Evolutionary conservation across 2,329 filamentous ascomycete genomes (phyloP).

Genomic region (Penicillium sp.): DNA sequence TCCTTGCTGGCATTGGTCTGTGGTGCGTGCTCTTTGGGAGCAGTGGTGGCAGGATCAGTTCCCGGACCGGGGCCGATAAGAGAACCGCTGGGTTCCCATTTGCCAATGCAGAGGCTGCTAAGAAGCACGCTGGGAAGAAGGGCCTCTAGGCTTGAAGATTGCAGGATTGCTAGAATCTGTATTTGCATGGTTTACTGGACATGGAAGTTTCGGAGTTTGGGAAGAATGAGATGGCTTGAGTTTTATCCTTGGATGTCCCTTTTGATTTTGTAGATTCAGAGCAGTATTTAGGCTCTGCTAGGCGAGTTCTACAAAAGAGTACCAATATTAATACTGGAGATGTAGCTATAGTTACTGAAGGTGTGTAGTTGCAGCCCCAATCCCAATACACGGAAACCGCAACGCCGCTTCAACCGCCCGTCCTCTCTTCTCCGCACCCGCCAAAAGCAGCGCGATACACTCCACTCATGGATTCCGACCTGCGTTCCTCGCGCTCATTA

Average conservation of each 20-base stretch:
- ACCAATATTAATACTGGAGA: neutral
- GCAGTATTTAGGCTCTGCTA: neutral
- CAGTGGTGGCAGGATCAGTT: slow-evolving; percentile 54
- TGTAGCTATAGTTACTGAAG: neutral
- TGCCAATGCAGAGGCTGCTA: slow-evolving; percentile 55
- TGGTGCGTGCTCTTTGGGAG: slow-evolving; percentile 61
- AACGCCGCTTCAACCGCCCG: slow-evolving; percentile 27
- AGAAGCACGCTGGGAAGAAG: slow-evolving; percentile 43
- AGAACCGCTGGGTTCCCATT: slow-evolving; percentile 63
- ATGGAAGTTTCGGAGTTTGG: neutral
- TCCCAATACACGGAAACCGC: slow-evolving; percentile 2
- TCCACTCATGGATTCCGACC: slow-evolving; percentile 28
- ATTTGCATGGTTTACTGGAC: neutral
- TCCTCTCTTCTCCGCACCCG: slow-evolving; percentile 15
- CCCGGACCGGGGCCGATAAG: slow-evolving; percentile 63
- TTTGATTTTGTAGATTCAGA: neutral
- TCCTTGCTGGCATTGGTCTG: slow-evolving; percentile 58
- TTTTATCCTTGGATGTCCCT: neutral
- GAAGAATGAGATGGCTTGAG: neutral
- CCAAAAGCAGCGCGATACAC: slow-evolving; percentile 30
- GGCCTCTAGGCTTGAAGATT: slow-evolving; percentile 1
- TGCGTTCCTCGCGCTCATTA: slow-evolving; percentile 18
- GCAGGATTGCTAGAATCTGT: too few species aligned
- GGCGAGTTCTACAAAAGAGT: neutral
- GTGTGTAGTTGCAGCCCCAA: neutral